phyloP scores from a whole-genome alignment of 2,329 filamentous ascomycete genomes.

The Capronia coronata region DNA sequence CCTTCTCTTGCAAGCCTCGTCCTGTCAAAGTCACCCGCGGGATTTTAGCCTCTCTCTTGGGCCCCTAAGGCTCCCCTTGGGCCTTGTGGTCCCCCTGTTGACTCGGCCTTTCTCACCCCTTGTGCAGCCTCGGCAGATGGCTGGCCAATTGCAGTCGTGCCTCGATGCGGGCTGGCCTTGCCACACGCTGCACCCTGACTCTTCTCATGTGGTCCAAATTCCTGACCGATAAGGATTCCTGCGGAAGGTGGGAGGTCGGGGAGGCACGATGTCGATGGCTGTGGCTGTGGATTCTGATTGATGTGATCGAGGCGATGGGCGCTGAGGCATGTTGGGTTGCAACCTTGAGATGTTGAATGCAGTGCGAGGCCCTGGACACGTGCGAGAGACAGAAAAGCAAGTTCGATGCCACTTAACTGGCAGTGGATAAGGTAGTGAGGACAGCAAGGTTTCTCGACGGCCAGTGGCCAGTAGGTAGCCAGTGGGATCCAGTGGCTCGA shows the following conservation, averaged over 20 bases:
- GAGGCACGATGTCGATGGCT: background rate
- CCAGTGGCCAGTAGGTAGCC: background rate
- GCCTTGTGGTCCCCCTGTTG: constrained; percentile 3
- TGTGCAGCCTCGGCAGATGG: constrained; percentile 25
- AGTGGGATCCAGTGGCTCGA: constrained; percentile 1
- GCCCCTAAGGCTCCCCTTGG: background rate
- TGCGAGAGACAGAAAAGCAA: background rate
- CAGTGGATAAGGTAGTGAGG: too few relatives aligned
- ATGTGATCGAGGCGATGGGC: background rate
- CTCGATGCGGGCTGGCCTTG: constrained; percentile 10
- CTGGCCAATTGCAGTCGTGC: constrained; percentile 11
- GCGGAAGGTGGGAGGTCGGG: background rate
- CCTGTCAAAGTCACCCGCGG: constrained; percentile 5
- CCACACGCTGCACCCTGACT: constrained; percentile 5
- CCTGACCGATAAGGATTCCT: constrained; percentile 12
- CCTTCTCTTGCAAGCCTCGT: constrained; percentile 20
- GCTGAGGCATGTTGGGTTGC: background rate
- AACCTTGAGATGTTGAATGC: background rate
- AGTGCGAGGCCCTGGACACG: background rate
- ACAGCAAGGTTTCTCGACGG: too few relatives aligned
- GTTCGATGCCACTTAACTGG: background rate
- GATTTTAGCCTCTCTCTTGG: constrained; percentile 9
- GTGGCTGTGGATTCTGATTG: background rate
- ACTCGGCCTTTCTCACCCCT: constrained; percentile 4
- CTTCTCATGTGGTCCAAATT: constrained; percentile 3